phyloP scores from a whole-genome alignment of 805 yeast species.

The Nakazawaea pomicola region DNA sequence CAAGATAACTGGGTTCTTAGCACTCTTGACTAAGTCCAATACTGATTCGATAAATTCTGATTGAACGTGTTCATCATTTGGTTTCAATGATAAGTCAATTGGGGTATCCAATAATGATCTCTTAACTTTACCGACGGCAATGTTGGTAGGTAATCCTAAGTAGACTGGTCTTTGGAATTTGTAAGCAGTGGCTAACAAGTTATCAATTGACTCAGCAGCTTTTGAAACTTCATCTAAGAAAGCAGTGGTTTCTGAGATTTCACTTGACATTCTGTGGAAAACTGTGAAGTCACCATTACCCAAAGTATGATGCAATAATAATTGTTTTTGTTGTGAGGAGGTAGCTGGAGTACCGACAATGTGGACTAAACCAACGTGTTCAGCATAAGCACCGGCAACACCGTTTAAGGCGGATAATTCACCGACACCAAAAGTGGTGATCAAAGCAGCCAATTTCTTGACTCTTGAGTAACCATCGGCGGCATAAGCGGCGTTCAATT shows the following conservation, averaged over 20 bases:
- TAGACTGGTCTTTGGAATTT: slow-evolving; percentile 76
- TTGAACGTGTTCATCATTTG: slow-evolving; percentile 59
- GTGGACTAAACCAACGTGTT: slow-evolving; percentile 81
- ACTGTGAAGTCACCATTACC: slow-evolving; percentile 81
- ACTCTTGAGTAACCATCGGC: slow-evolving; percentile 87
- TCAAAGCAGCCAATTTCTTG: slow-evolving; percentile 66
- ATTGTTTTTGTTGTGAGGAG: slow-evolving; percentile 65
- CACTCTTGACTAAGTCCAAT: slow-evolving; percentile 44
- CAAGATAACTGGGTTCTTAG: slow-evolving; percentile 68
- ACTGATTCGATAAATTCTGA: slow-evolving; percentile 54
- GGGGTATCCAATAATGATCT: slow-evolving; percentile 55
- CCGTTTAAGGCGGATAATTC: slow-evolving; percentile 82
- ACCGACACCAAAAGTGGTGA: slow-evolving; percentile 91
- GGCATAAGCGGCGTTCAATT: slow-evolving; percentile 82
- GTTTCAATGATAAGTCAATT: slow-evolving; percentile 52
- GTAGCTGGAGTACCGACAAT: slow-evolving; percentile 84
- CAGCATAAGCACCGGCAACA: slow-evolving; percentile 85
- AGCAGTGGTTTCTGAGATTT: slow-evolving; percentile 63
- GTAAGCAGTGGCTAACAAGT: slow-evolving; percentile 68
- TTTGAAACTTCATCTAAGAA: slow-evolving; percentile 56
- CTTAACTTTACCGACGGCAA: slow-evolving; percentile 62
- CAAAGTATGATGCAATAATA: slow-evolving; percentile 75
- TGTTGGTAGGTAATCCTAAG: slow-evolving; percentile 77
- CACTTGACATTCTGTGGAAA: slow-evolving; percentile 72
- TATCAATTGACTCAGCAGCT: slow-evolving; percentile 71